phyloP scores from a whole-genome alignment of 192 early-diverging fungal species.

The Phycomyces nitens region DNA sequence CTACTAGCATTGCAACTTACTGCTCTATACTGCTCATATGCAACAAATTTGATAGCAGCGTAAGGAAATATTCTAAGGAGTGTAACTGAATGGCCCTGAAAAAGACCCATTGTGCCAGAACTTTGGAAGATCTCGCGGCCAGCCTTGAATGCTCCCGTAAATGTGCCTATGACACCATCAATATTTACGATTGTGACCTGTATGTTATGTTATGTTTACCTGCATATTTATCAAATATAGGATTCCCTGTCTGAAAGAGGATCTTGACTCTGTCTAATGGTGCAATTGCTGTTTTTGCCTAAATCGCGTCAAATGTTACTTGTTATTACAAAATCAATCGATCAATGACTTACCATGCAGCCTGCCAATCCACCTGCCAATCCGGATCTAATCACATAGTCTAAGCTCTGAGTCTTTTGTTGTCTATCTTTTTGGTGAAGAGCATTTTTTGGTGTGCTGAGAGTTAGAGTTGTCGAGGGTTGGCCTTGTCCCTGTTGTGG shows the following conservation, averaged over 20 bases:
- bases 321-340: not conserved
- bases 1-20: slow-evolving; percentile 39
- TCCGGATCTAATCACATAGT: slow-evolving; percentile 46
- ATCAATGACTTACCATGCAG: slow-evolving; percentile 35
- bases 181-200: too few relatives aligned
- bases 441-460: not conserved
- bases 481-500: not conserved
- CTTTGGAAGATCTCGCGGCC: slow-evolving; percentile 65
- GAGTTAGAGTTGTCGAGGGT: not conserved
- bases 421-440: not conserved
- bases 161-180: slow-evolving; percentile 56
- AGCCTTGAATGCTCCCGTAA: slow-evolving; percentile 80
- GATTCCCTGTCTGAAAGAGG: slow-evolving; percentile 76
- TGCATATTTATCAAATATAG: slow-evolving; percentile 63
- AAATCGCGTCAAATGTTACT: not conserved
- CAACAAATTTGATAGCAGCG: slow-evolving; percentile 95
- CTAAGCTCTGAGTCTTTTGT: slow-evolving; percentile 27
- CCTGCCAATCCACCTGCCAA: slow-evolving; percentile 52
- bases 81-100: slow-evolving; percentile 94
- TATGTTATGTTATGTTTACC: too few relatives aligned
- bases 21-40: slow-evolving; percentile 84
- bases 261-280: slow-evolving; percentile 86
- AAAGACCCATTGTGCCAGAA: slow-evolving; percentile 77
- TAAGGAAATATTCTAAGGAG: slow-evolving; percentile 95
- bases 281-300: slow-evolving; percentile 77